These are phyloP conservation scores for Leptosphaerulina australis DNA, from an alignment of 2,329 filamentous ascomycete genomes.

Conservation along the genomic window DNA sequence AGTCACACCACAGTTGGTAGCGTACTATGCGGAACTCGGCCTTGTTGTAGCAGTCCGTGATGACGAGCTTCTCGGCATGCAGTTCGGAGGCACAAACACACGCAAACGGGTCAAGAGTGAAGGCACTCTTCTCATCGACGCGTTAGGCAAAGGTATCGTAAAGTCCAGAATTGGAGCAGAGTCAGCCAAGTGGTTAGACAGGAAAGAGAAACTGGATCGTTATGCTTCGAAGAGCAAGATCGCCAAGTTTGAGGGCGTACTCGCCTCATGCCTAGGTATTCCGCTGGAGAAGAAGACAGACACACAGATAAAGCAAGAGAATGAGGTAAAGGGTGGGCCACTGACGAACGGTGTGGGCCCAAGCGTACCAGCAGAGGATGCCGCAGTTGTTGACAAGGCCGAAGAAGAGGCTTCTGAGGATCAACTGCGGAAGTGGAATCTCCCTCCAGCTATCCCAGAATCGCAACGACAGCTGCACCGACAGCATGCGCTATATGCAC, in stretches of 20 bases:
- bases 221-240: slow-evolving; percentile 46
- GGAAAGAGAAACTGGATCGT: slow-evolving; percentile 45
- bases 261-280: slow-evolving; percentile 48
- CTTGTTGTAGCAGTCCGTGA: slow-evolving; percentile 69
- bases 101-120: slow-evolving; percentile 47
- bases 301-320: slow-evolving; percentile 22
- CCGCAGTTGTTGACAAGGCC: slow-evolving; percentile 24
- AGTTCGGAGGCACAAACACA: slow-evolving; percentile 50
- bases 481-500: slow-evolving; percentile 65
- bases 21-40: slow-evolving; percentile 69
- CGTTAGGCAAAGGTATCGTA: slow-evolving; percentile 68
- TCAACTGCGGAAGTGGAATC: slow-evolving; percentile 57
- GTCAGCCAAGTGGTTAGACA: slow-evolving; percentile 37
- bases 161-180: slow-evolving; percentile 17
- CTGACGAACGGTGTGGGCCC: slow-evolving; percentile 32
- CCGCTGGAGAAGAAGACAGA: slow-evolving; percentile 33
- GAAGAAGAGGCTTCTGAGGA: slow-evolving; percentile 26
- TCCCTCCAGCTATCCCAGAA: slow-evolving; percentile 36
- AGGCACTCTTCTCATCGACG: slow-evolving; percentile 71
- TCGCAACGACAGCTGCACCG: slow-evolving; percentile 65
- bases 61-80: slow-evolving; percentile 69
- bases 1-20: slow-evolving; percentile 28
- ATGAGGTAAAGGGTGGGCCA: slow-evolving; percentile 29
- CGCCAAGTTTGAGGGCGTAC: slow-evolving; percentile 50
- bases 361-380: slow-evolving; percentile 26